Evolutionary conservation across 257 asterid species (phyloP), one percentile per base, ranked within the genome.

Genomic region (Solanum infundibuliforme): DNA sequence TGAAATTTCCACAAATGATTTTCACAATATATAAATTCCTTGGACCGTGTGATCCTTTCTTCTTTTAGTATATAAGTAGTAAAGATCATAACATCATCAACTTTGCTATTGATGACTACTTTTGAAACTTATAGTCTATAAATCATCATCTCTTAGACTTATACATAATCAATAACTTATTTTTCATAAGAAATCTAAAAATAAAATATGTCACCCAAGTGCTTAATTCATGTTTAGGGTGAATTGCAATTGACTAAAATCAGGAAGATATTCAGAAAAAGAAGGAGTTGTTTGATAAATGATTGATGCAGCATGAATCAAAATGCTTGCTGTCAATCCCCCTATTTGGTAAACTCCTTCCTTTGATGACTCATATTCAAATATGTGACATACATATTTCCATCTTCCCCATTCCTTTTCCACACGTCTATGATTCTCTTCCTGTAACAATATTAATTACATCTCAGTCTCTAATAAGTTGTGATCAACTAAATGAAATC

Each of bases 311-410:
- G 91, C 92, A 62, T 87, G 92, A 58, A 91, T 91, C 29, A 92
- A 90, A 88, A 92, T 92, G 92, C 93, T 91, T 82, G 96, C 93
- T 6, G 94, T 92, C 39, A 93, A 72, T 41, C 96, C 96, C 1
- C 93, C 94, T 1, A 92, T 91, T 0, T 86, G 27, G 60, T 89
- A 91, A 58, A 27, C 83, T 52, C 91, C 94, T 58, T 90, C 87
- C 73, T 93, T 90, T 0, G 92, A 20, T 2, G 92, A 23, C 62
- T 87, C 92, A 21, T 92, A 20, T 29, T 90, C 92, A 79, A 91
- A 93, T 1, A 91, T 29, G 83, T 92, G 95, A 83, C 94, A 90
- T 8, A 92, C 90, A 29, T 93, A 92, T 48, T 90, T 90, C 90
- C 88, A 87, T 7, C 88, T 91, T 88, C 87, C 77, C 93, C 94